phyloP scores from a whole-genome alignment of 192 early-diverging fungal genomes.

The Coemansia javaensis region DNA sequence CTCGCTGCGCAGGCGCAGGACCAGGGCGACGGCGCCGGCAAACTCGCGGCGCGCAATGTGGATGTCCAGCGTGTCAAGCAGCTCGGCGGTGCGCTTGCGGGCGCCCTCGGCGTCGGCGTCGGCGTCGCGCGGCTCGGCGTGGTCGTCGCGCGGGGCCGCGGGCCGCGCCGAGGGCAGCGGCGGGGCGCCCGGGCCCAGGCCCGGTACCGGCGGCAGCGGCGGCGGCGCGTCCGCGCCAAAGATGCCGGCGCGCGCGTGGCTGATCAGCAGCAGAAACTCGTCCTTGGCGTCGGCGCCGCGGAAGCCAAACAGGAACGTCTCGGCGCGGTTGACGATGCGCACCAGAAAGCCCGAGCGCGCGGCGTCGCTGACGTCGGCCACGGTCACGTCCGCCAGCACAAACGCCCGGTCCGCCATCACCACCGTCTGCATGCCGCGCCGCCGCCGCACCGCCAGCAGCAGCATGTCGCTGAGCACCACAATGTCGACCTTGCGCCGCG shows the following conservation, averaged over 20 bases:
- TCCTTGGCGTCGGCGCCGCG: conserved; percentile 35
- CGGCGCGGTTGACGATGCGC: conserved; percentile 79
- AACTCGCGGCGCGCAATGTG: conserved; percentile 90
- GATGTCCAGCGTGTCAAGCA: conserved; percentile 88
- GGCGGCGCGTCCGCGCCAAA: conserved; percentile 24
- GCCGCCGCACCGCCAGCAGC: conserved; percentile 73
- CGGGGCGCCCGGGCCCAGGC: neutral
- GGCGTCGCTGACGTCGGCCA: conserved; percentile 83
- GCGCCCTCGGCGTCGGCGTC: neutral
- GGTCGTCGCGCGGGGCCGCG: conserved; percentile 3
- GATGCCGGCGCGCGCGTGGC: conserved; percentile 35
- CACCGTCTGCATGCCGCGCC: conserved; percentile 63
- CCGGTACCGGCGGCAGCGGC: conserved; percentile 12
- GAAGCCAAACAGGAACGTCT: conserved; percentile 66
- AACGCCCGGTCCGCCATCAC: conserved; percentile 81
- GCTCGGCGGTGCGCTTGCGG: conserved; percentile 53
- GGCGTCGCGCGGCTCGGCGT: conserved; percentile 13
- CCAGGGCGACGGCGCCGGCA: conserved; percentile 63
- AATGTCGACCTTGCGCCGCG: conserved; percentile 72
- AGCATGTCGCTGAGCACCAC: conserved; percentile 82
- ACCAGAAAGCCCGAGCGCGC: conserved; percentile 71
- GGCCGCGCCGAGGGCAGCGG: neutral
- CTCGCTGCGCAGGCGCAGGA: conserved; percentile 15
- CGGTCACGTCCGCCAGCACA: conserved; percentile 66
- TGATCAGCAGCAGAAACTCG: conserved; percentile 46